These are phyloP conservation scores for Pleurotus cornucopiae DNA, from an alignment of 768 basidiomycete species.

Conservation along the genomic window DNA sequence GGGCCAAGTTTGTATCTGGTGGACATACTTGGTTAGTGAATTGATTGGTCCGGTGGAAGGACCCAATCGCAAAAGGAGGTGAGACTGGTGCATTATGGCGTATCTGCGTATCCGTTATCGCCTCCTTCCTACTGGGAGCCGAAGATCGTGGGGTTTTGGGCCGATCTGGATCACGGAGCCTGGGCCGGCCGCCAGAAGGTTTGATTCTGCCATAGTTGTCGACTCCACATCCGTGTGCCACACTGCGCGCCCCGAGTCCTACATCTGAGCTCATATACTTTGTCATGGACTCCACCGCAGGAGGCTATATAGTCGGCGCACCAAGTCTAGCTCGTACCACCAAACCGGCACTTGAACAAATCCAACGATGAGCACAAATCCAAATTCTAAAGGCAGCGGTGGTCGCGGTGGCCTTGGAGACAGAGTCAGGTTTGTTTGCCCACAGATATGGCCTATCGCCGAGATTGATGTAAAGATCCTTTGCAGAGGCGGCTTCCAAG, in stretches of 20 bases:
- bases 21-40: neutral
- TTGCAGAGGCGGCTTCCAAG: neutral
- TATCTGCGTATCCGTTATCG: neutral
- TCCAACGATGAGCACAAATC: too few relatives aligned
- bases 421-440: neutral
- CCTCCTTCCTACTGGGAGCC: neutral
- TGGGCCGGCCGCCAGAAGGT: too few relatives aligned
- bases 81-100: constrained; percentile 4
- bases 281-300: neutral
- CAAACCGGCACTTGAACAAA: too few relatives aligned
- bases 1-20: neutral
- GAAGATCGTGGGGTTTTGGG: too few relatives aligned
- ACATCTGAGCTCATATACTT: neutral
- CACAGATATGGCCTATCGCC: neutral
- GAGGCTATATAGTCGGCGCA: too few relatives aligned
- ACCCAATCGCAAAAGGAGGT: neutral
- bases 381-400: neutral
- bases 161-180: too few relatives aligned
- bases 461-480: neutral
- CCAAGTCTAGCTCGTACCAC: too few relatives aligned
- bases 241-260: too few relatives aligned
- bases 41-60: neutral
- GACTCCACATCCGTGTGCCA: too few relatives aligned
- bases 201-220: too few relatives aligned
- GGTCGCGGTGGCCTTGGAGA: neutral